phyloP scores from a whole-genome alignment of 257 asterid genomes.

The Salvia splendens region DNA sequence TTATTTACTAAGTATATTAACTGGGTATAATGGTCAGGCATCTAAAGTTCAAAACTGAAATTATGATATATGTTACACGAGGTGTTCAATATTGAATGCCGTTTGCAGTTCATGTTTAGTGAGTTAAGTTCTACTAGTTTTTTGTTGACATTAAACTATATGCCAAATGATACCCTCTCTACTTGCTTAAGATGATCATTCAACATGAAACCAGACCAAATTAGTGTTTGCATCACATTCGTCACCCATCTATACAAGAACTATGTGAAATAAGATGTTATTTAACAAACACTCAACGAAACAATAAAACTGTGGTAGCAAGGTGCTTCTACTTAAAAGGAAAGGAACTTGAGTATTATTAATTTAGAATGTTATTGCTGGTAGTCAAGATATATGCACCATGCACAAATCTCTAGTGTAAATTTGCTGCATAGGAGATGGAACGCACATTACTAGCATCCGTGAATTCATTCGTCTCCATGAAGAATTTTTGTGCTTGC shows the following conservation, averaged over 20 bases:
- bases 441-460: constrained; percentile 70
- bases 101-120: neutral
- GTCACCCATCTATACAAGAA: too few relatives aligned
- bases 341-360: neutral
- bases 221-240: too few relatives aligned
- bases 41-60: neutral
- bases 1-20: too few relatives aligned
- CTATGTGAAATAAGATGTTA: neutral
- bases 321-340: constrained; percentile 17
- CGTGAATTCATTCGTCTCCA: constrained; percentile 66
- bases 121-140: neutral
- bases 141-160: neutral
- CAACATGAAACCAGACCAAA: too few relatives aligned
- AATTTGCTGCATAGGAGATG: constrained; percentile 31
- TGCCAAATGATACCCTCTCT: neutral
- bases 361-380: neutral
- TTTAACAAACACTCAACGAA: too few relatives aligned
- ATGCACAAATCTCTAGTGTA: constrained; percentile 13
- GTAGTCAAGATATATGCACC: too few relatives aligned
- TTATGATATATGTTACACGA: neutral
- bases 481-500: constrained; percentile 75
- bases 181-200: neutral
- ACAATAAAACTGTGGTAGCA: neutral
- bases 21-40: neutral
- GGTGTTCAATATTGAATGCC: neutral